phyloP scores from a whole-genome alignment of 352 stramenopile genomes.

The Phytopythium boreale region DNA sequence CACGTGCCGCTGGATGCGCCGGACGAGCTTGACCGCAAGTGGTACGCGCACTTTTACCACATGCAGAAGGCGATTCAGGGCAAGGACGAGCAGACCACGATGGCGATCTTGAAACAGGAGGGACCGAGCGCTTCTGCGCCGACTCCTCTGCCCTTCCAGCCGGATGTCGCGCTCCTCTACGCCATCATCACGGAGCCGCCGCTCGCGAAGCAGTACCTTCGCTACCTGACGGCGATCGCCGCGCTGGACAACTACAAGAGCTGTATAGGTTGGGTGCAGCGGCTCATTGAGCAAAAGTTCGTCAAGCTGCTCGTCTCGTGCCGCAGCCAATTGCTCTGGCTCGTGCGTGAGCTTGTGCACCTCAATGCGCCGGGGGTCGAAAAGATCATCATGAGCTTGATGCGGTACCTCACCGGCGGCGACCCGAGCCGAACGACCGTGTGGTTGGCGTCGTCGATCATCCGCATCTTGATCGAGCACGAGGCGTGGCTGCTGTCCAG shows the following conservation, averaged over 20 bases:
- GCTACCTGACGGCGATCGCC: conserved; percentile 64
- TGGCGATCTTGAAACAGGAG: conserved; percentile 64
- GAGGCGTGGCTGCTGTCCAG: conserved; percentile 72
- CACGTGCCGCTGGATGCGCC: conserved; percentile 67
- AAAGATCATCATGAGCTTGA: conserved; percentile 70
- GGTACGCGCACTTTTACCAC: conserved; percentile 84
- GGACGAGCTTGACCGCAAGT: conserved; percentile 83
- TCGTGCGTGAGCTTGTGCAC: conserved; percentile 78
- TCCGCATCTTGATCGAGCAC: conserved; percentile 76
- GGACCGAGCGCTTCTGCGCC: conserved; percentile 5
- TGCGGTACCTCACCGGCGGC: conserved; percentile 67
- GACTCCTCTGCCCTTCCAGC: conserved; percentile 59
- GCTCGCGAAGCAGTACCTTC: conserved; percentile 71
- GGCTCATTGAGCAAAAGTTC: conserved; percentile 83
- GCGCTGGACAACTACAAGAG: conserved; percentile 68
- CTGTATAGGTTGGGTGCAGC: conserved; percentile 72
- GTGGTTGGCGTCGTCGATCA: conserved; percentile 76
- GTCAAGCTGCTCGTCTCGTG: conserved; percentile 71
- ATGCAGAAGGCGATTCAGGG: conserved; percentile 80
- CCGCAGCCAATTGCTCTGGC: conserved; percentile 76
- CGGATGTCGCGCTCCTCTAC: conserved; percentile 77
- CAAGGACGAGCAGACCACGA: conserved; percentile 53
- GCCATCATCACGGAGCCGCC: conserved; percentile 68
- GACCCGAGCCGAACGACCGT: conserved; percentile 68
- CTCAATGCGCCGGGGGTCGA: conserved; percentile 65